These are phyloP conservation scores for Mucor indicus DNA, from an alignment of 371 early-diverging fungal species.

Conservation along the genomic window DNA sequence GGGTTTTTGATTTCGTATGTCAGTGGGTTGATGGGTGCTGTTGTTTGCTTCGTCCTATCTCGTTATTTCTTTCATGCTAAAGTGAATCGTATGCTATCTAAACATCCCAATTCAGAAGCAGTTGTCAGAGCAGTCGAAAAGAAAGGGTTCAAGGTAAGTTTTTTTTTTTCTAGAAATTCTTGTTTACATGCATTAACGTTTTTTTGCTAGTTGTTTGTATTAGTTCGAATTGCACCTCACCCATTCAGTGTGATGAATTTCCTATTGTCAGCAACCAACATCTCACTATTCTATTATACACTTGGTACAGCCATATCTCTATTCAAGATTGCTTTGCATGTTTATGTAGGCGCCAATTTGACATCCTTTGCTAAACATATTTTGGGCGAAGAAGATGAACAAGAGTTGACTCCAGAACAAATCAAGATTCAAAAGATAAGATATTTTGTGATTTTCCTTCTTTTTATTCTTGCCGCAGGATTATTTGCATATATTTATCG, in stretches of 20 bases:
- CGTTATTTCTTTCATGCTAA: slow-evolving; percentile 50
- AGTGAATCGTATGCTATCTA: slow-evolving; percentile 48
- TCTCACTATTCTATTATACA: slow-evolving; percentile 51
- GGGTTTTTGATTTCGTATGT: slow-evolving; percentile 63
- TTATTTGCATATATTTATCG: slow-evolving; percentile 61
- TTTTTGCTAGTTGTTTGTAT: slow-evolving; percentile 57
- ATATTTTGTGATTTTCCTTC: slow-evolving; percentile 38
- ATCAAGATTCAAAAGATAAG: slow-evolving; percentile 29
- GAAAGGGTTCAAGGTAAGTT: slow-evolving; percentile 65
- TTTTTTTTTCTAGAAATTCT: neutral
- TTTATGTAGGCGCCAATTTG: slow-evolving; percentile 73
- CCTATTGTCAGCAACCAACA: slow-evolving; percentile 61
- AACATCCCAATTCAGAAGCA: slow-evolving; percentile 52
- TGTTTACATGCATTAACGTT: slow-evolving; percentile 18
- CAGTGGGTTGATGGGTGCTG: slow-evolving; percentile 56
- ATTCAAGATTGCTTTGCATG: slow-evolving; percentile 61
- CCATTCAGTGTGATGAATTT: slow-evolving; percentile 75
- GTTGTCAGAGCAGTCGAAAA: slow-evolving; percentile 66
- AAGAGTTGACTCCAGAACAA: slow-evolving; percentile 32
- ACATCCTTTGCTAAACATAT: slow-evolving; percentile 54
- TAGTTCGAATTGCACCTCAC: slow-evolving; percentile 76
- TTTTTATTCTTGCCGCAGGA: slow-evolving; percentile 48
- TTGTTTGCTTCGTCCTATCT: slow-evolving; percentile 59
- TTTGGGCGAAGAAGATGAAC: slow-evolving; percentile 45
- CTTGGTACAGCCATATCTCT: slow-evolving; percentile 66